Percentiles rank a stretch among this genome's conserved stretches.
phyloP scores from a whole-genome alignment of 2,329 filamentous ascomycete species.

The Exophiala viscosa region DNA sequence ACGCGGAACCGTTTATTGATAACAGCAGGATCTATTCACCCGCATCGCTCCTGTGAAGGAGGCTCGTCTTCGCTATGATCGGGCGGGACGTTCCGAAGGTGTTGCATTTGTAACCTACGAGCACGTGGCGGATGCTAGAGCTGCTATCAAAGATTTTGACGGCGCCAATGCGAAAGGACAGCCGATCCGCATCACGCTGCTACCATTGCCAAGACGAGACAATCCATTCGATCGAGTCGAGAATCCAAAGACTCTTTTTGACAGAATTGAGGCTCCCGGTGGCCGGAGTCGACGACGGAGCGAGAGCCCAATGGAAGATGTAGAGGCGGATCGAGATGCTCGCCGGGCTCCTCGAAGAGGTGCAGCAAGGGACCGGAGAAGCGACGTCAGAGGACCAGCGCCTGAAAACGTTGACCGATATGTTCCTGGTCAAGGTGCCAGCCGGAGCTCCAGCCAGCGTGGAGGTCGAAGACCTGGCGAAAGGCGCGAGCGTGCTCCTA shows the following conservation, averaged over 20 bases:
- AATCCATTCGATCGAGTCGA: slow-evolving; percentile 51
- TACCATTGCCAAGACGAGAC: slow-evolving; percentile 50
- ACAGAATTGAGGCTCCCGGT: slow-evolving; percentile 52
- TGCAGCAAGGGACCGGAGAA: slow-evolving; percentile 48
- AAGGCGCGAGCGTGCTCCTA: slow-evolving; percentile 32
- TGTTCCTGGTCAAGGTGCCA: slow-evolving; percentile 57
- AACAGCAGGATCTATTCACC: slow-evolving; percentile 68
- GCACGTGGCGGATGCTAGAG: slow-evolving; percentile 63
- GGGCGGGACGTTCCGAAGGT: slow-evolving; percentile 82
- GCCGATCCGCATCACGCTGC: slow-evolving; percentile 70
- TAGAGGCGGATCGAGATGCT: slow-evolving; percentile 34
- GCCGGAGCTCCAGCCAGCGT: slow-evolving; percentile 39
- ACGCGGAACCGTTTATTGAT: slow-evolving; percentile 3
- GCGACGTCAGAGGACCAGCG: slow-evolving; percentile 53
- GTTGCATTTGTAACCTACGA: slow-evolving; percentile 80
- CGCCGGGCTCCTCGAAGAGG: slow-evolving; percentile 38
- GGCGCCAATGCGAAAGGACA: slow-evolving; percentile 87
- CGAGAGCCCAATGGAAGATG: slow-evolving; percentile 39
- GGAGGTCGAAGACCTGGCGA: slow-evolving; percentile 47
- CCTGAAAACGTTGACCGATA: slow-evolving; percentile 75
- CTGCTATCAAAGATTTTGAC: slow-evolving; percentile 76
- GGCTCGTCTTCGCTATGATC: slow-evolving; percentile 75
- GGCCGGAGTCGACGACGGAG: slow-evolving; percentile 39
- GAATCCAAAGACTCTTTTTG: slow-evolving; percentile 62
- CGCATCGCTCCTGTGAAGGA: slow-evolving; percentile 69